Base-by-base conservation (phyloP, 176 grass and related monocot species). In the Olyra latifolia region DNA sequence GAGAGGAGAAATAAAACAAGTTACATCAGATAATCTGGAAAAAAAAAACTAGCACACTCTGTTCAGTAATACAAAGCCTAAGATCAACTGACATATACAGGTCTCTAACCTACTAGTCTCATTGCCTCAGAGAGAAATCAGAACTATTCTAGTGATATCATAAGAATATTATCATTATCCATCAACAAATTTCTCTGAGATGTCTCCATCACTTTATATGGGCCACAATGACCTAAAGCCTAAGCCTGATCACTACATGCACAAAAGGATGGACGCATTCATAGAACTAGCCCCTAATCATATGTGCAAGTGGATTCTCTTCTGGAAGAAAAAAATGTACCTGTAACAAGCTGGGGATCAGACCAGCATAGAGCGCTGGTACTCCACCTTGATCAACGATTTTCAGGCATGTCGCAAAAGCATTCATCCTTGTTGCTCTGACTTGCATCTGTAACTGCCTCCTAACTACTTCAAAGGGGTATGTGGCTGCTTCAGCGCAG, bases 281-380 rank as follows among this genome's bases (percentile, higher is more conserved):
- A 62, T 13, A 79, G 54, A 48, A 12, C 7, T 58, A 63, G 28
- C 20, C 27, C 53, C 52, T 83, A 50, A 43, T 35, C 3, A 48
- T 78, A 57, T 38, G 9, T 81, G 38, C 25, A 80, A 75, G 40
- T 54, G 24, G 12, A 66, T 58, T 72, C 22, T 76, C 64, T 76
- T 61, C 56, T 66, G 32, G 27, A 59, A 58, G 24, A 54, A 67
- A 54, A 67, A 66, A 60, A 71, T 62, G 55, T 90, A 99, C 97
- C 92, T 99, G 97, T 85, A 99, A 70, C 82, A 99, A 87, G 79
- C 97, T 99, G 49, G 97, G 97, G 68, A 99, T 93, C 88, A 99
- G 56, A n/a, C 97, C 97, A 42, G 80, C 91, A 44, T 99, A 99
- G 7, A 99, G 97, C 70, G 93, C 97, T 8, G 97, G 93, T 24